Conservation (phyloP, 2,329 filamentous ascomycete genomes). For the Colletotrichum spinosum region DNA sequence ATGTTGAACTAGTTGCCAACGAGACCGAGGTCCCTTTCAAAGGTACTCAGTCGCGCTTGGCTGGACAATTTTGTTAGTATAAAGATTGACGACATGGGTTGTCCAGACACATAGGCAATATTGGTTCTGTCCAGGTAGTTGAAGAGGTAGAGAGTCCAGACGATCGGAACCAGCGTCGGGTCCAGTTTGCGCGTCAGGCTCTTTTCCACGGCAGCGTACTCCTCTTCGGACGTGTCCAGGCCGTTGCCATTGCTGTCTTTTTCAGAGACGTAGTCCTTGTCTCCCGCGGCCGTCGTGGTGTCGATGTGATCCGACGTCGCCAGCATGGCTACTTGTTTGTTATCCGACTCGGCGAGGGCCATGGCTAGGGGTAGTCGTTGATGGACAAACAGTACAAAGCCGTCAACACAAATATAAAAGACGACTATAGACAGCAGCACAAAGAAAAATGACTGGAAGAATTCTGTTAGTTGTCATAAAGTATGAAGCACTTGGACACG, state of each 20-base stretch:
- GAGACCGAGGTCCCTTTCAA: slow-evolving; percentile 17
- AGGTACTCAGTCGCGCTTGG: slow-evolving; percentile 20
- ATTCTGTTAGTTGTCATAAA: too few relatives aligned
- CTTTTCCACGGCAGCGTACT: slow-evolving; percentile 1
- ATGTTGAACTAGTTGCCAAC: slow-evolving; percentile 17
- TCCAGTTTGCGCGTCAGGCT: slow-evolving; percentile 40
- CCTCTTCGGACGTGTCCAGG: slow-evolving; percentile 1
- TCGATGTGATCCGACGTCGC: slow-evolving; percentile 21
- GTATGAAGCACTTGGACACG: too few relatives aligned
- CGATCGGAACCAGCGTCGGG: slow-evolving; percentile 38
- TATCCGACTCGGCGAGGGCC: background rate
- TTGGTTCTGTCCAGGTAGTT: slow-evolving; percentile 28
- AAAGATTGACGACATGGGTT: background rate
- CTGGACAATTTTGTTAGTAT: background rate
- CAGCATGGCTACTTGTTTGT: slow-evolving; percentile 6
- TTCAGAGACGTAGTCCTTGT: background rate
- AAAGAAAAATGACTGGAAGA: too few relatives aligned
- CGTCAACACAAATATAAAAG: too few relatives aligned
- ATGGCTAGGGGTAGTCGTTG: background rate
- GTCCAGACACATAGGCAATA: slow-evolving; percentile 27
- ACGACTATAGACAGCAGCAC: too few relatives aligned
- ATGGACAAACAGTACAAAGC: background rate
- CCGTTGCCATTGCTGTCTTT: background rate
- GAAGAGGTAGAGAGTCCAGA: slow-evolving; percentile 24
- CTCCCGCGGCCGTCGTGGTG: background rate